Conservation (phyloP, 1,284 basidiomycete genomes). For the Paramarasmius palmivorus region DNA sequence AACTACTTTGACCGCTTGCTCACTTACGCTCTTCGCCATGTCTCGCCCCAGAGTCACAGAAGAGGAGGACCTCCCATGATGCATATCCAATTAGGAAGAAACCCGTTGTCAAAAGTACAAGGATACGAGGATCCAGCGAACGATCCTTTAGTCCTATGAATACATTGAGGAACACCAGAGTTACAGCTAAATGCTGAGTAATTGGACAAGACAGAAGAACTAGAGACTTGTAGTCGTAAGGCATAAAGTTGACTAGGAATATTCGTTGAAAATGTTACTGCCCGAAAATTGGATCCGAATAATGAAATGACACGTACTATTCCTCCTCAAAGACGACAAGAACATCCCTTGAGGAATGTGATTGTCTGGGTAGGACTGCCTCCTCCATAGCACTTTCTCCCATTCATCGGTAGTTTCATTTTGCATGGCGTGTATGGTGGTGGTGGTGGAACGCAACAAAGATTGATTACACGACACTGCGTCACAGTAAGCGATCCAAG, state of each 20-base stretch:
- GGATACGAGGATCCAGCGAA: constrained; percentile 63
- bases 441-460: not conserved
- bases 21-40: constrained; percentile 32
- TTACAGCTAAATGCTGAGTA: constrained; percentile 81
- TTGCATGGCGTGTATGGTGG: not conserved
- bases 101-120: constrained; percentile 67
- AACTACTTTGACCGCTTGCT: constrained; percentile 5
- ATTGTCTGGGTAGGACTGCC: constrained; percentile 80
- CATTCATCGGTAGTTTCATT: constrained; percentile 41
- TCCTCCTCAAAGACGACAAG: constrained; percentile 73
- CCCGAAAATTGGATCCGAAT: constrained; percentile 4
- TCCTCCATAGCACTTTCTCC: constrained; percentile 87
- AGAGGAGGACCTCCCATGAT: constrained; percentile 62
- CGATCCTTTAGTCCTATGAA: constrained; percentile 75
- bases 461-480: not conserved
- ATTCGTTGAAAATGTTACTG: constrained; percentile 14
- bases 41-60: constrained; percentile 24
- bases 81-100: constrained; percentile 63
- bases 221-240: constrained; percentile 75
- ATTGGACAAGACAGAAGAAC: constrained; percentile 76
- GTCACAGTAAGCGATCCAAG: not conserved
- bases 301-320: constrained; percentile 56
- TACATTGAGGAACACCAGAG: constrained; percentile 80
- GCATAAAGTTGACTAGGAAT: constrained; percentile 74
- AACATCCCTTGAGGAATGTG: constrained; percentile 82